phyloP scores from a whole-genome alignment of 2,329 filamentous ascomycete species.

The Ophiocordyceps camponoti-rufipedis region DNA sequence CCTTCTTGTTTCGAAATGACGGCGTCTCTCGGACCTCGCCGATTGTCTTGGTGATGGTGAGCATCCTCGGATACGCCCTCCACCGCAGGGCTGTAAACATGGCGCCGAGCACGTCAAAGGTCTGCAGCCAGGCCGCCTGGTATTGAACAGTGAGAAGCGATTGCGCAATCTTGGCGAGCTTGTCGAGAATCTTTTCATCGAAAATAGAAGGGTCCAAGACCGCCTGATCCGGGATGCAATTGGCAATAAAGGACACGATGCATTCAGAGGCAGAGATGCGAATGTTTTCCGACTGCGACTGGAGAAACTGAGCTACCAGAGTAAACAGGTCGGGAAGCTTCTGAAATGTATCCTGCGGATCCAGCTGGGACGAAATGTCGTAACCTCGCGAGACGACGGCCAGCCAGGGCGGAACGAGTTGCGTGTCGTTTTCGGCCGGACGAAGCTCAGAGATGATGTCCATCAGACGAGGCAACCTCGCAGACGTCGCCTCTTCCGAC shows the following conservation, averaged over 20 bases:
- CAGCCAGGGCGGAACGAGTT: slow-evolving; percentile 90
- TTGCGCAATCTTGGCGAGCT: slow-evolving; percentile 54
- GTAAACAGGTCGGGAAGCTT: slow-evolving; percentile 74
- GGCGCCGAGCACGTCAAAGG: slow-evolving; percentile 72
- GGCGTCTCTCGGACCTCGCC: slow-evolving; percentile 79
- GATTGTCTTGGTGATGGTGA: slow-evolving; percentile 56
- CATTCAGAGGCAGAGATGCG: slow-evolving; percentile 89
- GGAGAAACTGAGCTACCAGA: slow-evolving; percentile 63
- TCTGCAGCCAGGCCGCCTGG: slow-evolving; percentile 86
- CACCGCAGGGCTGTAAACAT: slow-evolving; percentile 79
- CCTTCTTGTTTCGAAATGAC: slow-evolving; percentile 82
- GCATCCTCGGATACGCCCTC: slow-evolving; percentile 63
- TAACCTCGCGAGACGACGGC: slow-evolving; percentile 89
- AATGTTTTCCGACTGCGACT: slow-evolving; percentile 81
- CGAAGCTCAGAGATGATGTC: slow-evolving; percentile 86
- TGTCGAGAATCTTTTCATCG: slow-evolving; percentile 78
- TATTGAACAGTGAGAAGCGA: slow-evolving; percentile 76
- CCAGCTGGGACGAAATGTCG: slow-evolving; percentile 77
- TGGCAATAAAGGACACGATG: slow-evolving; percentile 78
- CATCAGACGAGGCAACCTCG: slow-evolving; percentile 75
- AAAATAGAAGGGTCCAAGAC: slow-evolving; percentile 80
- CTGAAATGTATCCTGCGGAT: slow-evolving; percentile 78
- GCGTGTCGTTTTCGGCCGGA: slow-evolving; percentile 82
- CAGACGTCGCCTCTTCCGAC: slow-evolving; percentile 69
- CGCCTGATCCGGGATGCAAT: slow-evolving; percentile 68